A percentile compares a stretch with the other conserved stretches of the same genome.
Conservation (phyloP, 2,329 filamentous ascomycete species). For the Cercospora nicotianae region DNA sequence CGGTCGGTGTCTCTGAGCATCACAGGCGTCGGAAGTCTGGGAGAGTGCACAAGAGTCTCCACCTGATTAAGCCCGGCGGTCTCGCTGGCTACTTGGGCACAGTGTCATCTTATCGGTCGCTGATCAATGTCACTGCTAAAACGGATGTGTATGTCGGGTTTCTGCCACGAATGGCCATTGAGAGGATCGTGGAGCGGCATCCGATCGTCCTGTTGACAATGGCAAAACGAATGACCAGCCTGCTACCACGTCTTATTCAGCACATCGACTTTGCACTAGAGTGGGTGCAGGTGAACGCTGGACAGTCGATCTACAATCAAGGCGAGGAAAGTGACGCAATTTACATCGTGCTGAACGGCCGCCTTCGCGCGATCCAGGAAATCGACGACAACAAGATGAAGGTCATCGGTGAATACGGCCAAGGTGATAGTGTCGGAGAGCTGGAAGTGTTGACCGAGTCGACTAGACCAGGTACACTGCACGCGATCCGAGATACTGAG, state of each 20-base stretch:
- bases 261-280: slow-evolving; percentile 98
- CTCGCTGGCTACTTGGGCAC: slow-evolving; percentile 93
- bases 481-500: slow-evolving; percentile 95
- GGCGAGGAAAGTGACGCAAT: slow-evolving; percentile 96
- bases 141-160: slow-evolving; percentile 99
- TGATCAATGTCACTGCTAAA: slow-evolving; percentile 94
- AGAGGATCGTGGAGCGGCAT: slow-evolving; percentile 89
- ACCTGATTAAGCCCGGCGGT: slow-evolving; percentile 89
- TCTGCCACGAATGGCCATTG: slow-evolving; percentile 77
- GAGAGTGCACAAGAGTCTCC: slow-evolving; percentile 66
- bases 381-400: slow-evolving; percentile 77
- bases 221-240: slow-evolving; percentile 88
- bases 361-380: slow-evolving; percentile 80
- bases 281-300: slow-evolving; percentile 95
- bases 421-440: slow-evolving; percentile 96
- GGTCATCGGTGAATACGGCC: slow-evolving; percentile 88
- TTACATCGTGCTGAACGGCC: slow-evolving; percentile 94
- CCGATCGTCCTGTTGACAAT: slow-evolving; percentile 91
- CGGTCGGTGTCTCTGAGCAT: slow-evolving; percentile 33
- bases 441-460: slow-evolving; percentile 96
- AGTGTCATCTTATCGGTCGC: slow-evolving; percentile 91
- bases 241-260: slow-evolving; percentile 83
- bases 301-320: slow-evolving; percentile 91
- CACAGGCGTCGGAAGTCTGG: slow-evolving; percentile 41
- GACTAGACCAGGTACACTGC: slow-evolving; percentile 81